phyloP scores from a whole-genome alignment of 345 rosid genomes.

The Cardamine resedifolia region DNA sequence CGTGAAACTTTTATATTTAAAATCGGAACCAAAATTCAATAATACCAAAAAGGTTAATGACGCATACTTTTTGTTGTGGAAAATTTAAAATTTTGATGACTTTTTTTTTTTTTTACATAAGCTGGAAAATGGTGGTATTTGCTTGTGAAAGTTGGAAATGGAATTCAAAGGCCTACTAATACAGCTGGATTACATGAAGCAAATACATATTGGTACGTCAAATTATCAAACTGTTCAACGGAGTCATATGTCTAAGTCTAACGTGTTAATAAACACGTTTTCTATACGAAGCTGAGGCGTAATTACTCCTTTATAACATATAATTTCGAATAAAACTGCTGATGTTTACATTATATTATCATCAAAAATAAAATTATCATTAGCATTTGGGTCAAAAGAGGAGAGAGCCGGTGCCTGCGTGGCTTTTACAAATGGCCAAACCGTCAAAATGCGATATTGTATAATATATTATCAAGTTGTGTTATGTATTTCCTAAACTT shows the following conservation, averaged over 20 bases:
- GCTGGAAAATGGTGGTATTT: constrained; percentile 28
- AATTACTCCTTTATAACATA: constrained; percentile 9
- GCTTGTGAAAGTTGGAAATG: constrained; percentile 24
- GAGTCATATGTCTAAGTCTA: constrained; percentile 22
- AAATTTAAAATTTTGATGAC: too few species aligned
- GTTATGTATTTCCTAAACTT: background rate
- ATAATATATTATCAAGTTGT: background rate
- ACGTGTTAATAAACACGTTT: constrained; percentile 36
- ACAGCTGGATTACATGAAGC: constrained; percentile 37
- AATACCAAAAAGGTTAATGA: background rate
- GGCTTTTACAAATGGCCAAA: background rate
- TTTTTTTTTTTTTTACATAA: background rate
- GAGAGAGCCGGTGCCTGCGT: background rate
- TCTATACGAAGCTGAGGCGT: constrained; percentile 5
- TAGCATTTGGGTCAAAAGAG: background rate
- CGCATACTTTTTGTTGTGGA: too few species aligned
- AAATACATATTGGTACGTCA: constrained; percentile 30
- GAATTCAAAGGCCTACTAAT: background rate
- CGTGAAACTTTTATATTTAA: background rate
- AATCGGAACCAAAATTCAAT: background rate
- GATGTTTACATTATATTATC: background rate
- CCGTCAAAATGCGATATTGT: constrained; percentile 1
- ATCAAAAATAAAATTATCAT: background rate
- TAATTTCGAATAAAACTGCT: constrained; percentile 7
- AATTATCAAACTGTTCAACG: constrained; percentile 10